Evolutionary conservation across 1,139 yeast species (phyloP), one percentile per base, ranked within the genome.

Genomic region (Lodderomyces beijingensis): DNA sequence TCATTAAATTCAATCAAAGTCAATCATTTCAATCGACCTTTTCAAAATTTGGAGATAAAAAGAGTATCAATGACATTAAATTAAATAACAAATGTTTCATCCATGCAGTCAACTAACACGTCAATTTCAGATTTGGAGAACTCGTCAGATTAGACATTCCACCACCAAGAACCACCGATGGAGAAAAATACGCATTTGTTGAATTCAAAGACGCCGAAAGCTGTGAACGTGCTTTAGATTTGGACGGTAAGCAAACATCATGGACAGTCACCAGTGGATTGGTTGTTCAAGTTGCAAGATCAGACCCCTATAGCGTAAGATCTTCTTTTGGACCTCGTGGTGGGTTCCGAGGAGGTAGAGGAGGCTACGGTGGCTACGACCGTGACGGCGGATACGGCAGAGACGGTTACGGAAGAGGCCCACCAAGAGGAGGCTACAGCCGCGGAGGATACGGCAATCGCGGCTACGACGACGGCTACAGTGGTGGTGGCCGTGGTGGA

Each of bases 151-250:
- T 81, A 40, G 85, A 77, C 46, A 77, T 80, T 37, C 82, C 86
- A 23, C 85, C 86, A 34, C 81, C 86, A 37, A 70, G 80, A 55
- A 65, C 74, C 18, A 73, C 74, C 37, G 79, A 74, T 40, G 79
- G 81, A 30, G 69, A 76, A 45, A 79, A 79, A 44, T 80, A 70
- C 47, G 88, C 87, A n/a, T 81, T 80, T 56, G 86, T 81, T 21
- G 86, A 80, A 50, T 81, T 70, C 50, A 73, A 74, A 47, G 72
- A 66, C 37, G 53, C 62, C 13, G 74, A 74, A 41, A 82, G 77
- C 48, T 79, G 85, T 44, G 80, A 77, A 46, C 69, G 68, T 33
- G 85, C 86, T 10, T 53, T 79, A 30, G 70, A 68, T 33, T 55
- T 77, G 46, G 70, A 74, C 42, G 71, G 70, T 16, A 68, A 70